These are phyloP conservation scores for Syncephalastrum racemosum DNA, from an alignment of 371 early-diverging fungal genomes.

Conservation along the genomic window DNA sequence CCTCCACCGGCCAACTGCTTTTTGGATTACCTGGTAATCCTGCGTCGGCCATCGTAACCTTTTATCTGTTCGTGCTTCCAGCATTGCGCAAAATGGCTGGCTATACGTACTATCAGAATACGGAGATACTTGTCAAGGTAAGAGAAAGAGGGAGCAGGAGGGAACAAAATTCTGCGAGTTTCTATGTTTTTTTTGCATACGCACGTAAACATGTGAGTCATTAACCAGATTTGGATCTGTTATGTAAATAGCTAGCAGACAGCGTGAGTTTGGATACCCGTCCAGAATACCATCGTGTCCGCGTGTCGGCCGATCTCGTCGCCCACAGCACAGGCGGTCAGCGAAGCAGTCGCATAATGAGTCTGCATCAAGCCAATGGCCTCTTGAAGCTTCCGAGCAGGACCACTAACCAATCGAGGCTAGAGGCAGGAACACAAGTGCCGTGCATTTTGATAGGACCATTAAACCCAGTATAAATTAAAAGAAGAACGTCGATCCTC, in stretches of 20 bases:
- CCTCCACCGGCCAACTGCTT: conserved; percentile 48
- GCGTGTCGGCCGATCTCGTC: conserved; percentile 43
- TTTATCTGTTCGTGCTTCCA: conserved; percentile 87
- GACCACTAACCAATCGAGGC: conserved; percentile 21
- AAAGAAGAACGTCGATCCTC: too few relatives aligned
- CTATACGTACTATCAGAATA: conserved; percentile 36
- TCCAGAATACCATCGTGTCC: conserved; percentile 85
- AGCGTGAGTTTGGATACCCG: conserved; percentile 69
- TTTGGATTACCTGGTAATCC: conserved; percentile 95
- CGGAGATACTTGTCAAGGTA: conserved; percentile 66
- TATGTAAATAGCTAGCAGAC: conserved; percentile 39
- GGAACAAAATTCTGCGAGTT: neutral
- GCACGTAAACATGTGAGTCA: too few relatives aligned
- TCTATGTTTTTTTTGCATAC: neutral
- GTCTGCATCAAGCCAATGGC: conserved; percentile 80
- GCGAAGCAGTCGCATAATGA: conserved; percentile 79
- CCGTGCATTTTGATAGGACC: conserved; percentile 37
- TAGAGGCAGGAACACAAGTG: conserved; percentile 25
- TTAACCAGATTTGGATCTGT: neutral
- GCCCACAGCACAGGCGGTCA: conserved; percentile 75
- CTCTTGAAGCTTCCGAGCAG: conserved; percentile 64
- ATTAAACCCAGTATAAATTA: conserved; percentile 8
- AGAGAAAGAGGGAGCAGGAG: neutral
- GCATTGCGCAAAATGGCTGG: conserved; percentile 79
- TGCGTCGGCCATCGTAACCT: conserved; percentile 87